Conservation (phyloP, 164 flowering plant genomes). For the Macadamia tetraphylla region DNA sequence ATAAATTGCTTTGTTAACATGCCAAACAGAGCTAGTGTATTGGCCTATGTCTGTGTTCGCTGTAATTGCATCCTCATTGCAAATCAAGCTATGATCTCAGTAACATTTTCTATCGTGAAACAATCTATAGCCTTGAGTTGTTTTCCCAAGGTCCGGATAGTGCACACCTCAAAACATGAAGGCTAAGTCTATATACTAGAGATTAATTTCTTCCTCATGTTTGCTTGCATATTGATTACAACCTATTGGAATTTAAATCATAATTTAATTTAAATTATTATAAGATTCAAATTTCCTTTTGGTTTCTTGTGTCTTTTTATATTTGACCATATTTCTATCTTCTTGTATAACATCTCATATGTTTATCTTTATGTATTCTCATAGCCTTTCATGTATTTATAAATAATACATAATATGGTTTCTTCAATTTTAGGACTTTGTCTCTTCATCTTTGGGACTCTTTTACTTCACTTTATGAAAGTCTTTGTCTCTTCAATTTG, state of each 20-base stretch:
- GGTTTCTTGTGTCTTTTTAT: too few species aligned
- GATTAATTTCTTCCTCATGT: constrained; percentile 23
- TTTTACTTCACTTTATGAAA: too few species aligned
- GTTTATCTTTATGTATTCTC: too few species aligned
- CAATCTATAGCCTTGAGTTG: constrained; percentile 20
- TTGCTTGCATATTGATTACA: constrained; percentile 18
- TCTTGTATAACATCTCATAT: too few species aligned
- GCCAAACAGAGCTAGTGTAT: constrained; percentile 11
- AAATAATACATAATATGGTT: too few species aligned
- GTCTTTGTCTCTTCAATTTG: too few species aligned
- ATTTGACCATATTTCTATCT: too few species aligned
- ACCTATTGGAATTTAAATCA: background rate
- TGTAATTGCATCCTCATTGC: constrained; percentile 20
- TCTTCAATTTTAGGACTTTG: too few species aligned
- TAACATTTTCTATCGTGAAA: constrained; percentile 18
- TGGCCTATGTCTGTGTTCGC: constrained; percentile 22
- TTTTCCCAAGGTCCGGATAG: constrained; percentile 20
- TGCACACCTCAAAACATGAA: constrained; percentile 24
- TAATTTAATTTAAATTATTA: too few species aligned
- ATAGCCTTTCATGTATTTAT: too few species aligned
- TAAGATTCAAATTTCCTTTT: too few species aligned
- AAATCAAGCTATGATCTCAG: constrained; percentile 25
- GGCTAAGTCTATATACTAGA: constrained; percentile 27
- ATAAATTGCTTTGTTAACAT: background rate
- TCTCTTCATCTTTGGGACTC: too few species aligned